Percentiles rank a stretch among this genome's conserved stretches.
These are phyloP conservation scores for Fraxinus excelsior DNA, from an alignment of 257 asterid genomes.

Conservation along the genomic window DNA sequence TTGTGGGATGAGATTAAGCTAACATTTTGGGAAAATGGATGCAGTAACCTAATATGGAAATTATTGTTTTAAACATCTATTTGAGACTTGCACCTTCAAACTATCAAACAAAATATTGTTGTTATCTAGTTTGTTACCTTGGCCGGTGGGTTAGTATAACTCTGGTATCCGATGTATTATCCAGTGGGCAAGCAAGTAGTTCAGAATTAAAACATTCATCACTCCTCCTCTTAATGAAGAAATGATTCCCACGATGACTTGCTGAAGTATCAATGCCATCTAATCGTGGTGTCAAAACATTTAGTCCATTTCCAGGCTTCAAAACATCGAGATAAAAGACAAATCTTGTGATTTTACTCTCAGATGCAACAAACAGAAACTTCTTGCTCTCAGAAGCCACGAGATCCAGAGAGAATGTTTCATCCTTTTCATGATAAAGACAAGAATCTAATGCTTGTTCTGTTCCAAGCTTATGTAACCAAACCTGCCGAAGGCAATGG, in stretches of 20 bases:
- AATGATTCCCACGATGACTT: conserved; percentile 94
- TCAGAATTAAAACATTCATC: conserved; percentile 85
- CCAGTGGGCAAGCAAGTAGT: conserved; percentile 77
- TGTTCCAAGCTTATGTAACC: conserved; percentile 80
- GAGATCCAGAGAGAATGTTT: conserved; percentile 72
- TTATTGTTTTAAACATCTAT: not conserved
- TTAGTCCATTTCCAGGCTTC: conserved; percentile 64
- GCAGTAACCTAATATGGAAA: not conserved
- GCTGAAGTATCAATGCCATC: conserved; percentile 79
- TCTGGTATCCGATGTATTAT: conserved; percentile 59
- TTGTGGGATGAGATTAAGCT: not conserved
- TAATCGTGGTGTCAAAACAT: conserved; percentile 66
- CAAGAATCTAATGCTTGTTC: conserved; percentile 74
- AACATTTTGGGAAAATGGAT: not conserved
- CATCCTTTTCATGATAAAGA: conserved; percentile 91
- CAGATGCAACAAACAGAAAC: conserved; percentile 73
- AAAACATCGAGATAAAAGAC: conserved; percentile 75
- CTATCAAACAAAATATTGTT: conserved; percentile 11
- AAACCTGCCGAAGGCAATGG: conserved; percentile 52
- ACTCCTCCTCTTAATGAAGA: conserved; percentile 78
- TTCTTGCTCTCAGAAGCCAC: conserved; percentile 89
- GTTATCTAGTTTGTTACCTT: conserved; percentile 49
- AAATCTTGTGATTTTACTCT: conserved; percentile 85
- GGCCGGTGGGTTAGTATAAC: conserved; percentile 84
- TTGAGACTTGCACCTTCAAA: not conserved